Base-by-base conservation (phyloP, 495 filamentous ascomycete species). In the Penicillium cinerascens region DNA sequence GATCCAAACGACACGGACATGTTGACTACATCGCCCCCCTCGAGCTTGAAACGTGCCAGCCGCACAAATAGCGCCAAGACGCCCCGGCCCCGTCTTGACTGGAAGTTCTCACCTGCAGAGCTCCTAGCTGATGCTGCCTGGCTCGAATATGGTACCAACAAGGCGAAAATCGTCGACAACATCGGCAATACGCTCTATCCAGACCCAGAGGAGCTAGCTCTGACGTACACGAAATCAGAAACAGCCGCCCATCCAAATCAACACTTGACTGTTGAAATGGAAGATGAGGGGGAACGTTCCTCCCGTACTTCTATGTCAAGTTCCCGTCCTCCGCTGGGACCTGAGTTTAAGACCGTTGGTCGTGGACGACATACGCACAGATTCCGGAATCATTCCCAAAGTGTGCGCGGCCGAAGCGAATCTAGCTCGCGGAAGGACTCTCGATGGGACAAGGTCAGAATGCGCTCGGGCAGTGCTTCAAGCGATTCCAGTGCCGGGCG, bases 111-210 rank as follows among this genome's bases (percentile, higher is more conserved):
- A 37, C 87, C 91, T 0, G 83, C 85, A 41, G 91, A 96, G 56
- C 79, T 95, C 59, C 70, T 97, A 18, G 88, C 90, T 1, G 92
- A 97, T 69, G 76, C 84, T 10, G 85, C 87, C 52, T 97, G 92
- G 92, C 72, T 91, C 39, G 87, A 95, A 65, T 84, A 89, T 51
- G 81, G 76, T 20, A 71, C 81, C 44, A 88, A 96, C 62, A 91
- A 89, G 61, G 78, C 72, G 42, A 74, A 87, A 10, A 82, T 95
- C 21, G 86, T 92, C 54, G 85, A 92, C 66, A 81, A 78, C 20
- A 73, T 85, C 58, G 89, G 89, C 46, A 75, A 80, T 10, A 82
- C 80, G 39, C 78, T 95, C 6, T 92, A 89, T 62, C 76, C 84
- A 2, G 64, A 75, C 48, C 37, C 63, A 11, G 40, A 49, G 9